Conservation (phyloP, 768 basidiomycete genomes). For the Hirschioporus abietinus region DNA sequence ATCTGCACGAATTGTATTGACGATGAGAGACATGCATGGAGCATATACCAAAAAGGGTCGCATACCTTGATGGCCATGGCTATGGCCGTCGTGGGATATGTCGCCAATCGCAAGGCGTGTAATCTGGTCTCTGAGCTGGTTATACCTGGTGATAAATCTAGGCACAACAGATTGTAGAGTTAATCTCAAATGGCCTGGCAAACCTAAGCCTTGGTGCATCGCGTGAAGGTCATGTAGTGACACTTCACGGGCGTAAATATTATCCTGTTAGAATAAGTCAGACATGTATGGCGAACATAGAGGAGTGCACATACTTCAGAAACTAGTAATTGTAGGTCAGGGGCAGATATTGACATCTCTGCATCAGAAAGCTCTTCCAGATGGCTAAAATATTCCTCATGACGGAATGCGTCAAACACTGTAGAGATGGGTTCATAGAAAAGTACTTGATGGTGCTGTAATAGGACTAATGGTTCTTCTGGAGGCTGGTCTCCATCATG, state of each 20-base stretch:
- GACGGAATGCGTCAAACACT: conserved; percentile 68
- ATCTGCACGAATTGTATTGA: not conserved
- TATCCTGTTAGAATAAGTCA: conserved; percentile 43
- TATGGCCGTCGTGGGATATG: conserved; percentile 13
- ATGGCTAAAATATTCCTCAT: conserved; percentile 47
- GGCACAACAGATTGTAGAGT: conserved; percentile 42
- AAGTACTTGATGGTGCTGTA: conserved; percentile 59
- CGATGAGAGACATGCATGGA: not conserved
- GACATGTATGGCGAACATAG: not conserved
- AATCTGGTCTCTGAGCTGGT: conserved; percentile 55
- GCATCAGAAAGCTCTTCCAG: conserved; percentile 45
- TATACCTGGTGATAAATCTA: conserved; percentile 65
- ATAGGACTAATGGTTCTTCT: conserved; percentile 36
- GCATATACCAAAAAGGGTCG: not conserved
- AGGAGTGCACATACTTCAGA: conserved; percentile 49
- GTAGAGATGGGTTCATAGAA: conserved; percentile 71
- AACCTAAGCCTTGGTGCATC: conserved; percentile 59
- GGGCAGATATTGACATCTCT: conserved; percentile 67
- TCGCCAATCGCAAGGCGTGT: conserved; percentile 27
- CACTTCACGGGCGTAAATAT: conserved; percentile 60
- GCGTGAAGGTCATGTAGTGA: conserved; percentile 69
- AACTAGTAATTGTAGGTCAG: conserved; percentile 57
- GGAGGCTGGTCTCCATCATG: conserved; percentile 17
- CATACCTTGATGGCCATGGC: not conserved
- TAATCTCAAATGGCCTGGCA: conserved; percentile 59